These are phyloP conservation scores for Sclerotinia nivalis DNA, from an alignment of 2,329 filamentous ascomycete genomes.

Conservation along the genomic window DNA sequence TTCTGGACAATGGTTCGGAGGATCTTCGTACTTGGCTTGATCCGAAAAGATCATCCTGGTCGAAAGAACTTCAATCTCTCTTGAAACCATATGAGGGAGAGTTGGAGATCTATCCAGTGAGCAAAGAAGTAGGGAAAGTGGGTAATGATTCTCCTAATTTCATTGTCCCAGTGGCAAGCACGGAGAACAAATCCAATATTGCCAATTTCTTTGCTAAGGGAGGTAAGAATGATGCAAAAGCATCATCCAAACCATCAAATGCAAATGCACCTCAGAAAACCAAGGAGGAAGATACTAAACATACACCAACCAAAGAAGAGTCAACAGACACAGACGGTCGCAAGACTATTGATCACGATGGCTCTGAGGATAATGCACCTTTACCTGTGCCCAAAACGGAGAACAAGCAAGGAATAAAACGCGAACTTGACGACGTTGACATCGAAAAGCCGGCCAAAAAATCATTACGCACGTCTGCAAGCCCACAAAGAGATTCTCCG, in stretches of 20 bases:
- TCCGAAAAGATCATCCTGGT: slow-evolving; percentile 71
- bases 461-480: slow-evolving; percentile 30
- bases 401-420: slow-evolving; percentile 35
- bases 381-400: slow-evolving; percentile 34
- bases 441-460: slow-evolving; percentile 36
- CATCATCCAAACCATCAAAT: slow-evolving; percentile 5
- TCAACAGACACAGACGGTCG: slow-evolving; percentile 30
- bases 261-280: slow-evolving; percentile 25
- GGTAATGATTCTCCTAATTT: slow-evolving; percentile 87
- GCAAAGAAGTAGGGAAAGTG: slow-evolving; percentile 88
- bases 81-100: slow-evolving; percentile 78
- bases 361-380: slow-evolving; percentile 37
- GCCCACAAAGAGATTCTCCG: slow-evolving; percentile 27
- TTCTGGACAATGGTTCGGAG: slow-evolving; percentile 75
- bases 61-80: slow-evolving; percentile 71
- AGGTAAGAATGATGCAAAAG: slow-evolving; percentile 28
- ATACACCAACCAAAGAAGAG: slow-evolving; percentile 33
- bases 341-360: slow-evolving; percentile 34
- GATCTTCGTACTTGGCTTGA: slow-evolving; percentile 77
- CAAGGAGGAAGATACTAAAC: slow-evolving; percentile 27
- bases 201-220: slow-evolving; percentile 81
- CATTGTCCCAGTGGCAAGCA: slow-evolving; percentile 78
- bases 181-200: slow-evolving; percentile 89
- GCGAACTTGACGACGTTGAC: slow-evolving; percentile 35
- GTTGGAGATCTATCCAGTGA: slow-evolving; percentile 82